phyloP scores from a whole-genome alignment of 148 eudicot species.

The Heliamphora exappendiculata region DNA sequence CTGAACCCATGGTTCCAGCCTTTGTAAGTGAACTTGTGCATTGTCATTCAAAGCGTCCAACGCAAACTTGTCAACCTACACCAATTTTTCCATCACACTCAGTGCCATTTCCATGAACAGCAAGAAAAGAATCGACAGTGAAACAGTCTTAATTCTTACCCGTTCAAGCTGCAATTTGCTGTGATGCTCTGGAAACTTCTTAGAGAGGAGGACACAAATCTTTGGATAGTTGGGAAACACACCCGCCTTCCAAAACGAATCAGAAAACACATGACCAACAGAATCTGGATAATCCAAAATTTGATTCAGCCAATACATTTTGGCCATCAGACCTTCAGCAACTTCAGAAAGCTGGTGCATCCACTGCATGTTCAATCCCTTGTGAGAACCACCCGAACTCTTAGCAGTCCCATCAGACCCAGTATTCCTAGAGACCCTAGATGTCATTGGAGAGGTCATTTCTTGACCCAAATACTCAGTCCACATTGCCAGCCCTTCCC shows the following conservation, averaged over 20 bases:
- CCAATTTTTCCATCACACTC: constrained; percentile 9
- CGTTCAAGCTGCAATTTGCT: constrained; percentile 86
- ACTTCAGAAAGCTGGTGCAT: constrained; percentile 87
- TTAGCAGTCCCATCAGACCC: constrained; percentile 49
- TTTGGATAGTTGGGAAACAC: constrained; percentile 80
- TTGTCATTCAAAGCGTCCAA: constrained; percentile 80
- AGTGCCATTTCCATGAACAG: constrained; percentile 11
- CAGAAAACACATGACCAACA: constrained; percentile 59
- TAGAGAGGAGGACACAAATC: constrained; percentile 69
- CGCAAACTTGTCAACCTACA: constrained; percentile 82
- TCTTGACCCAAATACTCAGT: constrained; percentile 45
- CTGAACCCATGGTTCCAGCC: constrained; percentile 98
- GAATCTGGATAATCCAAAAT: constrained; percentile 89
- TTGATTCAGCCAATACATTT: constrained; percentile 88
- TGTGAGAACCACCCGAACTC: constrained; percentile 49
- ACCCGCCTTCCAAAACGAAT: constrained; percentile 89
- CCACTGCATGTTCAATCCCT: constrained; percentile 90
- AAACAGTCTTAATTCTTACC: constrained; percentile 35
- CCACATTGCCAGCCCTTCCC: constrained; percentile 51
- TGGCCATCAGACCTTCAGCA: constrained; percentile 93
- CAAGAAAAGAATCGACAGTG: background rate
- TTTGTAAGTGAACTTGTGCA: constrained; percentile 79
- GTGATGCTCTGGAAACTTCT: constrained; percentile 96
- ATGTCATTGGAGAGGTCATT: constrained; percentile 33
- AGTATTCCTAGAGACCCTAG: constrained; percentile 41